Evolutionary conservation across 2,329 filamentous ascomycete species (phyloP).

Genomic region (Arachnomyces sp.): DNA sequence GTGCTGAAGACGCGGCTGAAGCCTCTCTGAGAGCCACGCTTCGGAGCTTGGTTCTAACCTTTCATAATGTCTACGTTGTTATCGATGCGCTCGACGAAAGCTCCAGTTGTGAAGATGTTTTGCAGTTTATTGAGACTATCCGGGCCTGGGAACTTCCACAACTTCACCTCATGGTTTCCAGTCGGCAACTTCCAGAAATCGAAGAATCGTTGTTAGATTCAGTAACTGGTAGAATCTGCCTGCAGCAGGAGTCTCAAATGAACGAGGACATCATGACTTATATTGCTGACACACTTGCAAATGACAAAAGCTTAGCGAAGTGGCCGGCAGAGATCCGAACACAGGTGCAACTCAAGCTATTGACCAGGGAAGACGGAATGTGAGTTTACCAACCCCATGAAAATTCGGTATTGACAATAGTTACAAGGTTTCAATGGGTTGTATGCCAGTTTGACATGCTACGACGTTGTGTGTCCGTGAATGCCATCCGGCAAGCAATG

Average conservation of each 20-base stretch:
- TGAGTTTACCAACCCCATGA: neutral
- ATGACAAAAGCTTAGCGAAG: conserved; percentile 7
- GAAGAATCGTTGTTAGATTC: conserved; percentile 7
- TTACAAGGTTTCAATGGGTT: conserved; percentile 20
- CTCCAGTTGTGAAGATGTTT: conserved; percentile 8
- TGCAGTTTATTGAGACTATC: conserved; percentile 5
- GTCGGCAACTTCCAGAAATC: conserved; percentile 10
- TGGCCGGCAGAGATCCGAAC: conserved; percentile 6
- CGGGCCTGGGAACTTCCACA: neutral
- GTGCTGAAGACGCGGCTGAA: neutral
- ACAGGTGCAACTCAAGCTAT: conserved; percentile 16
- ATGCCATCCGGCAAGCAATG: conserved; percentile 12
- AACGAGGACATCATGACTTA: conserved; percentile 10
- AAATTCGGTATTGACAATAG: too few species aligned
- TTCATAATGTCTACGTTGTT: conserved; percentile 7
- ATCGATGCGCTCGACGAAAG: conserved; percentile 16
- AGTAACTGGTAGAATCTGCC: conserved; percentile 4
- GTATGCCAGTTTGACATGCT: conserved; percentile 20
- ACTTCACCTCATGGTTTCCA: conserved; percentile 9
- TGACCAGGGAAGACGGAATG: conserved; percentile 14
- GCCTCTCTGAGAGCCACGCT: neutral
- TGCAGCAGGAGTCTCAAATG: conserved; percentile 5
- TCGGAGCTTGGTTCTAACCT: neutral
- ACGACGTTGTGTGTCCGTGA: conserved; percentile 13
- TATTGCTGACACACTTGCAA: conserved; percentile 5